These are phyloP conservation scores for Chalaropsis thielavioides DNA, from an alignment of 2,329 filamentous ascomycete species.

Conservation along the genomic window DNA sequence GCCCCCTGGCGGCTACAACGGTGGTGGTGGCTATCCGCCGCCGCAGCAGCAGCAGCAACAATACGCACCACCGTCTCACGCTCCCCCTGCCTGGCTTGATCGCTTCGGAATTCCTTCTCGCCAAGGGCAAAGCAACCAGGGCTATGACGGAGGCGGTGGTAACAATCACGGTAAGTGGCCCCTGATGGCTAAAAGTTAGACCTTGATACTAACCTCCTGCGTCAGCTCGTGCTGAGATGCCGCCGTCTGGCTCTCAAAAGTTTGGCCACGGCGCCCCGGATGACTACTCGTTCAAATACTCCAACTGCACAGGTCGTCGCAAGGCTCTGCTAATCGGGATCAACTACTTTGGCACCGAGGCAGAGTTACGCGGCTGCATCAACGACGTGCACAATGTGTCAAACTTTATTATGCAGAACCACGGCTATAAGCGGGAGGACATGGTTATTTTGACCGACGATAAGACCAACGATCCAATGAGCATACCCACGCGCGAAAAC, in stretches of 20 bases:
- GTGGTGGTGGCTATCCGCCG: constrained; percentile 24
- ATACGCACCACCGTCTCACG: constrained; percentile 20
- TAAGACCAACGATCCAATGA: constrained; percentile 52
- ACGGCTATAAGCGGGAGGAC: constrained; percentile 60
- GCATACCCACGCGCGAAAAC: constrained; percentile 61
- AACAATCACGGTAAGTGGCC: constrained; percentile 2
- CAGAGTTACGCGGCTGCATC: constrained; percentile 62
- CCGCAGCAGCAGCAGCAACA: constrained; percentile 18
- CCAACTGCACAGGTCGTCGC: constrained; percentile 55
- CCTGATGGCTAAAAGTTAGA: background rate
- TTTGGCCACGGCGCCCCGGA: constrained; percentile 55
- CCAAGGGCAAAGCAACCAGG: constrained; percentile 2
- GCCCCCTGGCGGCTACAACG: constrained; percentile 20
- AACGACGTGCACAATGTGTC: constrained; percentile 71
- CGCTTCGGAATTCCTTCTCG: constrained; percentile 18
- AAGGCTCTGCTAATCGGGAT: constrained; percentile 67
- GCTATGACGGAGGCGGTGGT: background rate
- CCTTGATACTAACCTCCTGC: background rate
- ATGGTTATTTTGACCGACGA: constrained; percentile 71
- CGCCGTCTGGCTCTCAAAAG: constrained; percentile 37
- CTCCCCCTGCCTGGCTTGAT: constrained; percentile 18
- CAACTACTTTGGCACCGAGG: constrained; percentile 63
- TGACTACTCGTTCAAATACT: constrained; percentile 61
- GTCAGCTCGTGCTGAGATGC: constrained; percentile 23
- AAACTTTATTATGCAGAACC: constrained; percentile 50